Base-by-base conservation (phyloP, 768 basidiomycete genomes). In the Russula abietina region DNA sequence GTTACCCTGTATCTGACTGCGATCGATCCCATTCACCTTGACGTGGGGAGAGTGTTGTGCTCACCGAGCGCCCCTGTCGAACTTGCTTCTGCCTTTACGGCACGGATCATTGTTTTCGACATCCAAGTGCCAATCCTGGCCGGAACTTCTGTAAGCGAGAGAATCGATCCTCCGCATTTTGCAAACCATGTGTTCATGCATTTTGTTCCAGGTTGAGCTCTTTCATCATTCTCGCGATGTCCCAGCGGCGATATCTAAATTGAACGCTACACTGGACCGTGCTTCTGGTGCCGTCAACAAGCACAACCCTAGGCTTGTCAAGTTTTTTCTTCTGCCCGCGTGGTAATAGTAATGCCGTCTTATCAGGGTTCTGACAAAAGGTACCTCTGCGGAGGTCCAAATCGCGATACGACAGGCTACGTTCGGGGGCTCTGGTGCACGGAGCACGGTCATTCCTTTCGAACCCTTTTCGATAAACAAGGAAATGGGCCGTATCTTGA, bases 161-260 rank as follows among this genome's bases (percentile, higher is more conserved):
- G 19, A 24, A 5, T 43, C n/a, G 32, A 60, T 19, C 6, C 32
- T 19, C 28, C 30, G 24, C 22, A 30, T 39, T 50, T n/a, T 26
- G 24, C 19, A 51, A 43, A n/a, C 39, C 9, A 19, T 3, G 28
- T 36, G 30, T 53, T 49, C 3, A 48, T 33, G 45, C 61, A 19
- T 17, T 10, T 38, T 36, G 28, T 12, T 38, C 28, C 39, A 61
- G 92, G 81, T 98, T 50, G 97, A 99, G 72, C 76, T 99, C 12
- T 98, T 93, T 75, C 92, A 97, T 70, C 95, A 99, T 70, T 95
- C 93, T 1, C 82, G 84, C 48, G 93, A 98, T 71, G 84, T 96
- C 2, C 93, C 97, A 10, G 96, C 93, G 0, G 91, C 88, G 12
- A 82, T 97, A 57, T 83, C 85, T 5, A 92, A 88, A 68, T 79